Evolutionary conservation across 768 basidiomycete species (phyloP).

Genomic region (Neoboletus magnificus): DNA sequence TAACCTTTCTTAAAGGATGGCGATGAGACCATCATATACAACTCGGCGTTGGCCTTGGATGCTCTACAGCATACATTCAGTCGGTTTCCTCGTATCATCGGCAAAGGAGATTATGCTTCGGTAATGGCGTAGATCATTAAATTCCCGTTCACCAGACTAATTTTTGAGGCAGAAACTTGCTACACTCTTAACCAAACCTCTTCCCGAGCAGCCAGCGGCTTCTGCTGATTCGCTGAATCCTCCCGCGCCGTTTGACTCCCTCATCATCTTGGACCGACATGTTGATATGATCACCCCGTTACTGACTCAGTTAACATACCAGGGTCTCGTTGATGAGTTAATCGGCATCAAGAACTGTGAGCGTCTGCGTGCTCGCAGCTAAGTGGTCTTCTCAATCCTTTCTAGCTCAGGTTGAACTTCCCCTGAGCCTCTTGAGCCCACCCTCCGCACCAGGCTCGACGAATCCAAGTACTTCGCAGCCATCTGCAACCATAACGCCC

Average conservation of each 20-base stretch:
- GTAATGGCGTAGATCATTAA: slow-evolving; percentile 37
- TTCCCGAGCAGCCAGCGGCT: slow-evolving; percentile 39
- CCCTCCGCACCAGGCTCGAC: slow-evolving; percentile 44
- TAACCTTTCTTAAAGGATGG: slow-evolving; percentile 60
- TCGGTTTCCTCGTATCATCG: slow-evolving; percentile 85
- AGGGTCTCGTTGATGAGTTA: slow-evolving; percentile 92
- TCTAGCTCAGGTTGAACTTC: slow-evolving; percentile 77
- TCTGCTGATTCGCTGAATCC: slow-evolving; percentile 42
- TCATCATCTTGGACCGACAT: slow-evolving; percentile 86
- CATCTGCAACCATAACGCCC: slow-evolving; percentile 43
- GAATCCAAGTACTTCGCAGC: slow-evolving; percentile 40
- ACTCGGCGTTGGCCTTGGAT: slow-evolving; percentile 83
- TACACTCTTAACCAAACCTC: slow-evolving; percentile 61
- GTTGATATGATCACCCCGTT: slow-evolving; percentile 95
- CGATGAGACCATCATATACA: slow-evolving; percentile 85
- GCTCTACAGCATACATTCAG: slow-evolving; percentile 83
- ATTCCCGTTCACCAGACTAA: slow-evolving; percentile 7
- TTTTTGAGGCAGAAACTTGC: slow-evolving; percentile 60
- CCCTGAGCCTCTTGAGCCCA: slow-evolving; percentile 61
- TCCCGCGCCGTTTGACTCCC: slow-evolving; percentile 70
- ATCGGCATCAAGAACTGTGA: slow-evolving; percentile 86
- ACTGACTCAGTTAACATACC: slow-evolving; percentile 93
- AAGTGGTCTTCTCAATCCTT: slow-evolving; percentile 1
- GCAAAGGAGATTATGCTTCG: slow-evolving; percentile 87
- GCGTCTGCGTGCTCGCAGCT: slow-evolving; percentile 22